phyloP scores from a whole-genome alignment of 1,284 basidiomycete genomes.

The Rugiboletus extremiorientalis region DNA sequence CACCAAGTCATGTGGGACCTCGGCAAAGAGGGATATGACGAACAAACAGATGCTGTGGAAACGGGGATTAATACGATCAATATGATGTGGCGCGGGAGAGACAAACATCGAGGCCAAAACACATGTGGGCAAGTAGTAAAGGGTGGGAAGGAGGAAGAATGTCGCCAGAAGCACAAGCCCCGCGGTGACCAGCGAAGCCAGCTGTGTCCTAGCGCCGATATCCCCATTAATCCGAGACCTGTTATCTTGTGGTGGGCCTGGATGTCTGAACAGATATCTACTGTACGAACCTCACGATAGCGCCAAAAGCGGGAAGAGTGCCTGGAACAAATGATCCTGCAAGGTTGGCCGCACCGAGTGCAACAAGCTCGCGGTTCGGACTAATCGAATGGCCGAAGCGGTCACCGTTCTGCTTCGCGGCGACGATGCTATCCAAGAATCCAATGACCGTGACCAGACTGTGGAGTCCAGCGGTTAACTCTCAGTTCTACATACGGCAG shows the following conservation, averaged over 20 bases:
- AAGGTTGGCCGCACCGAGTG: conserved; percentile 83
- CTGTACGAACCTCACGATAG: conserved; percentile 70
- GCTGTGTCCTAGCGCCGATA: conserved; percentile 84
- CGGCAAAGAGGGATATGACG: conserved; percentile 81
- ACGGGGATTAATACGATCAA: conserved; percentile 3
- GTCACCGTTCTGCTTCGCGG: conserved; percentile 84
- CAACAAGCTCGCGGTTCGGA: conserved; percentile 90
- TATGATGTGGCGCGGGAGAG: not conserved
- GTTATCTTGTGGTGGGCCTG: not conserved
- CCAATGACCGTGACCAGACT: conserved; percentile 78
- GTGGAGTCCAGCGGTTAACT: conserved; percentile 1
- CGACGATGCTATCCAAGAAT: conserved; percentile 81
- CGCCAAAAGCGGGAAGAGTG: conserved; percentile 85
- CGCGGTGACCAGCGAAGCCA: conserved; percentile 83
- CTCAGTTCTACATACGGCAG: not conserved
- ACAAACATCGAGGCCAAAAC: conserved; percentile 78
- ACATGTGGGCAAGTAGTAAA: conserved; percentile 80
- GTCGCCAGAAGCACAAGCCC: conserved; percentile 76
- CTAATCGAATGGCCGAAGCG: conserved; percentile 86
- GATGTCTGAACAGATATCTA: not conserved
- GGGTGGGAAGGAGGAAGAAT: conserved; percentile 81
- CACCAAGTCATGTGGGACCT: conserved; percentile 82
- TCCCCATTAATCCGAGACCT: conserved; percentile 86
- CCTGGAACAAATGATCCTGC: conserved; percentile 80
- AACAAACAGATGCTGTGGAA: conserved; percentile 70